Evolutionary conservation across 2,329 filamentous ascomycete species (phyloP).

Genomic region (Cadophora sp.): DNA sequence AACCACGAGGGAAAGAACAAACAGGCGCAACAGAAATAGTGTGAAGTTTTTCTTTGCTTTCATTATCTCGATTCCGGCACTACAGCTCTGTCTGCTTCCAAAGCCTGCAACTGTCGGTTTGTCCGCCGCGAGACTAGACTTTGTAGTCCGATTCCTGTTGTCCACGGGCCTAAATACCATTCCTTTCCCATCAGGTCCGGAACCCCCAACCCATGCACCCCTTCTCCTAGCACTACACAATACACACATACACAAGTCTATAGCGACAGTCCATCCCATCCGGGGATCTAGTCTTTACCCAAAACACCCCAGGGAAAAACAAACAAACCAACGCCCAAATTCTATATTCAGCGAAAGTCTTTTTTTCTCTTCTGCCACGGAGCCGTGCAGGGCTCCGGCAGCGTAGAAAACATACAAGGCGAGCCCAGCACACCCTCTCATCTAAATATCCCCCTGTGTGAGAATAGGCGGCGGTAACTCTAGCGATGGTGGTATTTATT

Average conservation of each 20-base stretch:
- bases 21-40: background rate
- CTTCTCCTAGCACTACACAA: slow-evolving; percentile 20
- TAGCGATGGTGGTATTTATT: slow-evolving; percentile 43
- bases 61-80: slow-evolving; percentile 2
- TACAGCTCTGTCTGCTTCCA: slow-evolving; percentile 2
- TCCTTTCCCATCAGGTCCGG: background rate
- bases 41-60: slow-evolving; percentile 13
- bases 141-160: slow-evolving; percentile 6
- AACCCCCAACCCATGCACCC: slow-evolving; percentile 5
- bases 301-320: slow-evolving; percentile 20
- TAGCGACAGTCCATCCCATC: slow-evolving; percentile 35
- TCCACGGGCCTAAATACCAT: background rate
- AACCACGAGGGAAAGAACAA: background rate
- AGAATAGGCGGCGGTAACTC: slow-evolving; percentile 42
- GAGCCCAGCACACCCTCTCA: slow-evolving; percentile 42
- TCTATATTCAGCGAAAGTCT: slow-evolving; percentile 37
- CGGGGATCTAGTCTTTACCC: slow-evolving; percentile 21
- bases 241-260: slow-evolving; percentile 31
- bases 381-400: slow-evolving; percentile 14
- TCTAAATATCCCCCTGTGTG: slow-evolving; percentile 27
- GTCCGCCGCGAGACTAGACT: background rate
- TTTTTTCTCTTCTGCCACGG: background rate
- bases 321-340: slow-evolving; percentile 22
- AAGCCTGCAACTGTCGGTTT: slow-evolving; percentile 15
- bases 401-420: slow-evolving; percentile 32